Percentiles rank a stretch among this genome's conserved stretches.
Conservation (phyloP, 495 filamentous ascomycete genomes). For the Xylaria intraflava region DNA sequence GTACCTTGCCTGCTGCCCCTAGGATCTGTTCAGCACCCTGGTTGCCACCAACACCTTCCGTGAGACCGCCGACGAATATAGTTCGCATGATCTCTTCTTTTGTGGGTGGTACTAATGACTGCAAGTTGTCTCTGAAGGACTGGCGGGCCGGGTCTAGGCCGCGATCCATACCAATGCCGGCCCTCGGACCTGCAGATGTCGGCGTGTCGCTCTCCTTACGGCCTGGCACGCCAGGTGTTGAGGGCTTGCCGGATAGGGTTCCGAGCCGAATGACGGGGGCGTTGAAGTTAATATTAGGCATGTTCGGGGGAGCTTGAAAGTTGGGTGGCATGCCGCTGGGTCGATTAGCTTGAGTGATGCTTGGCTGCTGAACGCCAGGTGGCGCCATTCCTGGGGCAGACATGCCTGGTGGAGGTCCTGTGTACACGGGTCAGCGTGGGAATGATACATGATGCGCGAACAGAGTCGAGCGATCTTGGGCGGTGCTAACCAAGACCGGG, state of each 20-base stretch:
- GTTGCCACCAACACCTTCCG: constrained; percentile 68
- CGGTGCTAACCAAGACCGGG: constrained; percentile 74
- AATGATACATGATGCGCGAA: not conserved
- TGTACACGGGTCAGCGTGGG: constrained; percentile 11
- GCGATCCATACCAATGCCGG: constrained; percentile 60
- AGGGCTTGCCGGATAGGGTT: constrained; percentile 56
- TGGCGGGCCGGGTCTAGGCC: constrained; percentile 62
- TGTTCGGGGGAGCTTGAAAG: constrained; percentile 85
- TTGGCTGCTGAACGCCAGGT: constrained; percentile 73
- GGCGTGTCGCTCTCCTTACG: constrained; percentile 37
- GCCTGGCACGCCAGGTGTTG: constrained; percentile 41
- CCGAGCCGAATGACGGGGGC: constrained; percentile 94
- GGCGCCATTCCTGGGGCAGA: constrained; percentile 72
- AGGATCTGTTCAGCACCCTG: constrained; percentile 79
- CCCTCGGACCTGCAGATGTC: constrained; percentile 45
- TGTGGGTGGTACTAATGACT: constrained; percentile 76
- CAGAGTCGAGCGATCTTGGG: constrained; percentile 7
- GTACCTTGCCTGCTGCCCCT: constrained; percentile 65
- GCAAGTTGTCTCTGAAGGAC: constrained; percentile 64
- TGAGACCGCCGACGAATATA: constrained; percentile 82
- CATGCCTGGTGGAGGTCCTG: constrained; percentile 64
- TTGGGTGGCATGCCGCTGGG: constrained; percentile 72
- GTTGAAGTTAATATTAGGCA: constrained; percentile 97
- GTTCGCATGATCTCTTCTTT: constrained; percentile 86
- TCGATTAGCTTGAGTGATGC: constrained; percentile 60